Base-by-base conservation (phyloP, 2,329 filamentous ascomycete species). In the Colletotrichum siamense region DNA sequence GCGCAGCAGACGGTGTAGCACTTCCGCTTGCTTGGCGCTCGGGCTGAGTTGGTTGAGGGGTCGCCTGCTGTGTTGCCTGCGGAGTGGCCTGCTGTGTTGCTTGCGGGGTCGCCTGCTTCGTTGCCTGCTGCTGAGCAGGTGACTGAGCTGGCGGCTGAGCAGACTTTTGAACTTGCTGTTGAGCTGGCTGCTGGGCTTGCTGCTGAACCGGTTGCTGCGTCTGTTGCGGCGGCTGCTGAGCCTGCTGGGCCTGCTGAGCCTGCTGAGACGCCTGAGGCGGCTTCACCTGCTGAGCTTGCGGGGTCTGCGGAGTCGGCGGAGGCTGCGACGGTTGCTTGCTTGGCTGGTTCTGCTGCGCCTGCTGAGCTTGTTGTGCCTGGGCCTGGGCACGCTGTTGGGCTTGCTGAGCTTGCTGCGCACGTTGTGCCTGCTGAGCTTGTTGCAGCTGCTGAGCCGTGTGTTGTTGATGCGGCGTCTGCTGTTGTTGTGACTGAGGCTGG, bases 401-500 rank as follows among this genome's bases (percentile, higher is more conserved):
- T 34, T 79, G 75, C 62, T 79, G 26, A 59, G 68, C 77, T 32
- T 69, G 77, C 55, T 85, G 84, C 24, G 75, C 77, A 65, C 82
- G 80, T 22, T 71, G 71, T 22, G 22, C 49, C 59, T 70, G 67
- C 18, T 83, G 81, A 52, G 77, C 78, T 57, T 80, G 81, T 34
- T 65, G 76, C 55, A 62, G 34, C 15, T 30, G 67, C 24, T 32
- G 62, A n/a, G 30, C 59, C 49, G 22, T 36, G 26, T 70, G 65
- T 69, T 68, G 70, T 24, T 69, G 55, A 24, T 59, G 30, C 22
- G 59, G 59, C 30, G 59, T 66, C 34, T 68, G 34, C 76, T 85
- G 79, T 8, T 81, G 80, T 8, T 84, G 83, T 73, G 87, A 88
- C 32, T 86, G 85, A 76, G 90, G 88, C 76, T 91, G 90, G 78